Evolutionary conservation across 2,329 filamentous ascomycete species (phyloP).

Genomic region (Colletotrichum lentis): DNA sequence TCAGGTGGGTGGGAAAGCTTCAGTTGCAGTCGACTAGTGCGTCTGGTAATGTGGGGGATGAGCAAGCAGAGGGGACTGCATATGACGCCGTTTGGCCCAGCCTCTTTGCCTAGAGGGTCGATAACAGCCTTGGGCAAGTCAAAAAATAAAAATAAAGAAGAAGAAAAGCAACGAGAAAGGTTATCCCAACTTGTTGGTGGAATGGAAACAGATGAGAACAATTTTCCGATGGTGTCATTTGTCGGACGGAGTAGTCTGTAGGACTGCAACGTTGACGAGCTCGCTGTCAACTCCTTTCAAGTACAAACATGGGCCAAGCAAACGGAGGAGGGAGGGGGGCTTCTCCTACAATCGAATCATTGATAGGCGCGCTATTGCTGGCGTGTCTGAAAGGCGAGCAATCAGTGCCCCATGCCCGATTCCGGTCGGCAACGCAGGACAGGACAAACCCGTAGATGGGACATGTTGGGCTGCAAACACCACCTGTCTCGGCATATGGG

Average conservation of each 20-base stretch:
- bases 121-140: not conserved
- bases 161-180: not conserved
- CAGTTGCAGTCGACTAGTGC: not conserved
- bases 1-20: too few relatives aligned
- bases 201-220: not conserved
- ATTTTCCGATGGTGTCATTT: not conserved
- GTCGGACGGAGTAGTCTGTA: constrained; percentile 8
- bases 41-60: not conserved
- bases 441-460: constrained; percentile 7
- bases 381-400: not conserved
- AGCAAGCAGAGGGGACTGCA: not conserved
- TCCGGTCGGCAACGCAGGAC: constrained; percentile 3
- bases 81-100: not conserved
- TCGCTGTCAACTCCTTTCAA: not conserved
- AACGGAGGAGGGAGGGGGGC: not conserved
- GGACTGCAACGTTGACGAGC: constrained; percentile 8
- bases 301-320: too few relatives aligned
- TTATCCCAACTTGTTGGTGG: not conserved
- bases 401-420: not conserved
- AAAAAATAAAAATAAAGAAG: not conserved
- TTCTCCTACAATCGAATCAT: not conserved
- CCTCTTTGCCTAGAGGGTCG: too few relatives aligned
- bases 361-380: not conserved
- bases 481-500: constrained; percentile 32
- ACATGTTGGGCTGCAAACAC: constrained; percentile 25